Evolutionary conservation across 2,329 filamentous ascomycete species (phyloP).

Genomic region (Penicillium griseofulvum): DNA sequence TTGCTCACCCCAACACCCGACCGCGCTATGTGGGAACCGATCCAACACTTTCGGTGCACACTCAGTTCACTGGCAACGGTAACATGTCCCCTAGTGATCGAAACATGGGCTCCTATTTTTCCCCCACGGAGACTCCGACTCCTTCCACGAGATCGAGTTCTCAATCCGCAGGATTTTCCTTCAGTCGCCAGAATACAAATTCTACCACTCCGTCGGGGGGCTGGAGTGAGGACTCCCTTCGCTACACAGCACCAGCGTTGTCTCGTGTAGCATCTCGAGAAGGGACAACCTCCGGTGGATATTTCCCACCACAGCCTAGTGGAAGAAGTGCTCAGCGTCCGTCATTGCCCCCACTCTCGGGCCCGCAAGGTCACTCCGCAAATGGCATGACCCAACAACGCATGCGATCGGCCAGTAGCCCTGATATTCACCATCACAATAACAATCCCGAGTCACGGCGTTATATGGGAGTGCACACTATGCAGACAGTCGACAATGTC

Average conservation of each 20-base stretch:
- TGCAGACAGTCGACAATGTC: constrained; percentile 55
- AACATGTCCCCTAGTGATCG: constrained; percentile 61
- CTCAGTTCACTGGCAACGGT: constrained; percentile 49
- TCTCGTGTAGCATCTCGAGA: constrained; percentile 77
- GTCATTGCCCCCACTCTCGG: constrained; percentile 71
- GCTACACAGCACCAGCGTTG: constrained; percentile 86
- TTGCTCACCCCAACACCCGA: constrained; percentile 46
- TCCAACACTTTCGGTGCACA: constrained; percentile 67
- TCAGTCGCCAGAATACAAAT: constrained; percentile 71
- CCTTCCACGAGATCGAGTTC: constrained; percentile 57
- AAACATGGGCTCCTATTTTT: constrained; percentile 86
- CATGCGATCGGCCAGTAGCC: constrained; percentile 88
- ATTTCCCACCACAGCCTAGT: constrained; percentile 62
- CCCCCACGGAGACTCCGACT: constrained; percentile 67
- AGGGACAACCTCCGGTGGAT: constrained; percentile 63
- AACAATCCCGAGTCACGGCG: constrained; percentile 40
- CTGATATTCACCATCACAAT: constrained; percentile 76
- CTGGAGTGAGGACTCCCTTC: constrained; percentile 71
- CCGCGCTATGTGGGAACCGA: constrained; percentile 69
- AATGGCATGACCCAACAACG: constrained; percentile 63
- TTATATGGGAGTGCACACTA: constrained; percentile 55
- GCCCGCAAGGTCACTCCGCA: constrained; percentile 50
- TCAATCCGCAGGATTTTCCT: constrained; percentile 65
- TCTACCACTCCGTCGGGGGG: constrained; percentile 46
- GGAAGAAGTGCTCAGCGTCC: constrained; percentile 62